A percentile compares a stretch with the other conserved stretches of the same genome.
Evolutionary conservation across 1,284 basidiomycete genomes (phyloP).

Genomic region (Cryptococcus sp.): DNA sequence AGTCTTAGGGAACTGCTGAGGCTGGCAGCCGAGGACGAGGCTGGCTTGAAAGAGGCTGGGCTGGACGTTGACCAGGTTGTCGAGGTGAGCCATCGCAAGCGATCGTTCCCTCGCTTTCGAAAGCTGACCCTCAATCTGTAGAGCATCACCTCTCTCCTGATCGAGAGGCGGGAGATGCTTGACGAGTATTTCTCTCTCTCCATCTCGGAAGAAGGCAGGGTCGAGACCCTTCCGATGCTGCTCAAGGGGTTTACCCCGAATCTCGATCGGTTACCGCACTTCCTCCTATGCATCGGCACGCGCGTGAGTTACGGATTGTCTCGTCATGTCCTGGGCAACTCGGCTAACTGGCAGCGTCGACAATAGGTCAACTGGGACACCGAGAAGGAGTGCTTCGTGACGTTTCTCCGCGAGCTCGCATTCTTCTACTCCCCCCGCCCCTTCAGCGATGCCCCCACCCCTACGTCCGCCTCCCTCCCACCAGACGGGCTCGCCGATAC

Average conservation of each 20-base stretch:
- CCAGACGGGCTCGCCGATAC: constrained; percentile 4
- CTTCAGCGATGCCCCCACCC: constrained; percentile 21
- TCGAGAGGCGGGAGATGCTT: constrained; percentile 72
- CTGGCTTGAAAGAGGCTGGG: constrained; percentile 41
- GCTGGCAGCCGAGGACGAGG: constrained; percentile 73
- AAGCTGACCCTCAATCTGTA: constrained; percentile 4
- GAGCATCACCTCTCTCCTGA: constrained; percentile 39
- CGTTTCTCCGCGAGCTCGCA: constrained; percentile 82
- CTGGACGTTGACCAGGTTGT: constrained; percentile 57
- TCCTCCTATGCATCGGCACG: constrained; percentile 79
- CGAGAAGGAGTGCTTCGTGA: constrained; percentile 80
- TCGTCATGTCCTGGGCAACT: not conserved
- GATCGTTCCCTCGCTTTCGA: not conserved
- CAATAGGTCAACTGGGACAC: constrained; percentile 78
- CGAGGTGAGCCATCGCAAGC: constrained; percentile 56
- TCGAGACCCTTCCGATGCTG: constrained; percentile 75
- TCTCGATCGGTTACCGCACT: constrained; percentile 76
- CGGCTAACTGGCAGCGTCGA: constrained; percentile 10
- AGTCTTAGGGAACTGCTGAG: constrained; percentile 65
- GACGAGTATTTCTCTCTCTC: constrained; percentile 84
- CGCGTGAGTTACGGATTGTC: constrained; percentile 56
- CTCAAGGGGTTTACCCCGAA: constrained; percentile 81
- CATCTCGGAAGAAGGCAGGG: constrained; percentile 61
- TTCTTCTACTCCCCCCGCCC: constrained; percentile 78
- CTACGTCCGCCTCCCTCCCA: not conserved